Percentiles rank a stretch among this genome's conserved stretches.
Evolutionary conservation across 1,139 yeast genomes (phyloP).

Genomic region (Sugiyamaella xylanicola): DNA sequence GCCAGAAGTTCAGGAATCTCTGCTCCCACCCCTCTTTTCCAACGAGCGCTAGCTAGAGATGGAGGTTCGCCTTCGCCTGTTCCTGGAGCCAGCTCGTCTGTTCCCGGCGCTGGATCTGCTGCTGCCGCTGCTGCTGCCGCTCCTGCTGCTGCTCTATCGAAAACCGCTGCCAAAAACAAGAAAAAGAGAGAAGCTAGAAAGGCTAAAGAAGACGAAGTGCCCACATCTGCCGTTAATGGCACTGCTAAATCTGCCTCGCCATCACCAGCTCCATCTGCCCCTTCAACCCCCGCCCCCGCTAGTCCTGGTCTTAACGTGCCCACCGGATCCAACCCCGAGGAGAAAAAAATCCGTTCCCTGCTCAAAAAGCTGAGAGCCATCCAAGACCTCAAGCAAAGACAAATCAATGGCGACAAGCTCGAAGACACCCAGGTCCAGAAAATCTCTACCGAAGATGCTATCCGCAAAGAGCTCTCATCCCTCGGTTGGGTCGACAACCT

Average conservation of each 20-base stretch:
- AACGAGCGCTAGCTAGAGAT: slow-evolving; percentile 33
- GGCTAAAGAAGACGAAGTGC: slow-evolving; percentile 42
- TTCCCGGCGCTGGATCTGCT: slow-evolving; percentile 46
- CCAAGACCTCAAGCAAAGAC: slow-evolving; percentile 82
- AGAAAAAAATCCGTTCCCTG: slow-evolving; percentile 86
- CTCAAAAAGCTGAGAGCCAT: slow-evolving; percentile 93
- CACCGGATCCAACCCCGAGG: slow-evolving; percentile 55
- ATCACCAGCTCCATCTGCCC: slow-evolving; percentile 33
- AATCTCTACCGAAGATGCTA: slow-evolving; percentile 80
- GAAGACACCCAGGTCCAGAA: slow-evolving; percentile 93
- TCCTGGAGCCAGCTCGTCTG: slow-evolving; percentile 44
- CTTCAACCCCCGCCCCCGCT: not conserved
- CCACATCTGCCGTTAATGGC: slow-evolving; percentile 30
- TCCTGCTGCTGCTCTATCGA: slow-evolving; percentile 46
- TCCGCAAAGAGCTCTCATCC: slow-evolving; percentile 67
- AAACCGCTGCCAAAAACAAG: slow-evolving; percentile 71
- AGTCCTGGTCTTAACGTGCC: slow-evolving; percentile 20
- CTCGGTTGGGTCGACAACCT: slow-evolving; percentile 64
- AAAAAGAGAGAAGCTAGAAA: slow-evolving; percentile 74
- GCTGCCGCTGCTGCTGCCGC: slow-evolving; percentile 43
- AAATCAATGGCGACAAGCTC: slow-evolving; percentile 77
- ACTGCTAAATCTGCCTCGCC: slow-evolving; percentile 28
- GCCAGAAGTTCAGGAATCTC: slow-evolving; percentile 54
- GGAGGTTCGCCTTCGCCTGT: slow-evolving; percentile 35
- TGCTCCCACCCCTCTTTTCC: slow-evolving; percentile 41